Evolutionary conservation across 305 asterid species (phyloP), one percentile per base, ranked within the genome.

Genomic region (Fraxinus ornus): DNA sequence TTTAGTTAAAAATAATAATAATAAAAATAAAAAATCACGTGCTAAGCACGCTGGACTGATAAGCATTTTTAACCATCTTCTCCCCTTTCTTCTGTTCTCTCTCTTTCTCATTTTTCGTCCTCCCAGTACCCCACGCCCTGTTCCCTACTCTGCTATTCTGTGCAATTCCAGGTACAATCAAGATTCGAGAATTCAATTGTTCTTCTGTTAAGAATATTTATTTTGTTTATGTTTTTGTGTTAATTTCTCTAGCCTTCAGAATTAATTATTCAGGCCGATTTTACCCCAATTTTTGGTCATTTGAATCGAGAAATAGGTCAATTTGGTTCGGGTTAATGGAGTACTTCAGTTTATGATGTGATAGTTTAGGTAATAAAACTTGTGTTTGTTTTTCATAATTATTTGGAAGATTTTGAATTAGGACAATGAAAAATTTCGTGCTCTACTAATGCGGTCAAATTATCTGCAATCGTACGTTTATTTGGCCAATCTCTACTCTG

Each of bases 91-190:
- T 64, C 17, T 9, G 1, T 12, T 3, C 12, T 9, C 33, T 22
- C 72, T 22, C 66, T 2, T 7, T 26, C 68, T 57, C 2, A 24
- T 13, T 24, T 64, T 22, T 64, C 76, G 79, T 66, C 83, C 35
- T 21, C 72, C 72, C 17, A 0, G 33, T 62, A 3, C 3, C 17
- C 72, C 35, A 24, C 33, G n/a, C 9, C 33, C 84, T 77, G 75
- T 78, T 44, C 44, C 62, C 82, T 70, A 52, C 73, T 39, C 55
- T 21, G 78, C 83, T 30, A 37, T 44, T 55, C 83, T 86, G 80
- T 37, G 74, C 64, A 52, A 71, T 30, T 84, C 21, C 57, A 79
- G 89, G 87, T 83, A 81, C 21, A 30, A 1, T 15, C 49, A 2
- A 22, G 32, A 49, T 1, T 21, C 72, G 0, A 17, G 24, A 33